These are phyloP conservation scores for Sphagnum tenellum DNA, from an alignment of 225 moss, liverwort and hornwort genomes.

Conservation along the genomic window DNA sequence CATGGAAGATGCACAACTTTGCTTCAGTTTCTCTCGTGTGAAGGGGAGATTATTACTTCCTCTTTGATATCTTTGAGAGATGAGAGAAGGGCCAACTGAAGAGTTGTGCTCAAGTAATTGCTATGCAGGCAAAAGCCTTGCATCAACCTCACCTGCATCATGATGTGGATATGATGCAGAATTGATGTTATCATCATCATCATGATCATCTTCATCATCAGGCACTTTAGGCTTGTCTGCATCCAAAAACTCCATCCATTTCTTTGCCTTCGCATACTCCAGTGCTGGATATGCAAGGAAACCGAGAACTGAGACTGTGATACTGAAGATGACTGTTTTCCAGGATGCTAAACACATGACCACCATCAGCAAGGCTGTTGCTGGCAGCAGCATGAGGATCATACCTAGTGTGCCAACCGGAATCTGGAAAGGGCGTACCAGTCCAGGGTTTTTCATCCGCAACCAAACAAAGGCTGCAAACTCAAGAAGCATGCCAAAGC, in stretches of 20 bases:
- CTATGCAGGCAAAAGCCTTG: too few species aligned
- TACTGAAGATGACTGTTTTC: constrained; percentile 38
- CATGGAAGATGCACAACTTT: too few species aligned
- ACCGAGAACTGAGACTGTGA: constrained; percentile 22
- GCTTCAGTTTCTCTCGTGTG: too few species aligned
- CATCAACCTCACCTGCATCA: too few species aligned
- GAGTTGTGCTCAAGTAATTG: too few species aligned
- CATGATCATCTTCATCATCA: too few species aligned
- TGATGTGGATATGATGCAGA: too few species aligned
- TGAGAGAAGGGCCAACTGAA: too few species aligned
- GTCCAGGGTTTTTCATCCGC: constrained; percentile 29
- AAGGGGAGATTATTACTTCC: too few species aligned
- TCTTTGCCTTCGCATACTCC: constrained; percentile 34
- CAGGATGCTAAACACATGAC: constrained; percentile 47
- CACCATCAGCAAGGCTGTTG: constrained; percentile 35
- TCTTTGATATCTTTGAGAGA: too few species aligned
- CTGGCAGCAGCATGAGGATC: constrained; percentile 43
- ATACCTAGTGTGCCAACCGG: constrained; percentile 36
- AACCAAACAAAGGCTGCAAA: constrained; percentile 46
- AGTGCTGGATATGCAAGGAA: constrained; percentile 45
- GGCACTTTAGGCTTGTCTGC: too few species aligned
- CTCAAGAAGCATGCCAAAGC: constrained; percentile 43
- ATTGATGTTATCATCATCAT: too few species aligned
- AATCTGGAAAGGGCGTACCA: constrained; percentile 30
- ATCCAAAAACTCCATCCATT: constrained; percentile 26